Evolutionary conservation across 1,139 yeast genomes (phyloP).

Genomic region (Debaryomyces sp.): DNA sequence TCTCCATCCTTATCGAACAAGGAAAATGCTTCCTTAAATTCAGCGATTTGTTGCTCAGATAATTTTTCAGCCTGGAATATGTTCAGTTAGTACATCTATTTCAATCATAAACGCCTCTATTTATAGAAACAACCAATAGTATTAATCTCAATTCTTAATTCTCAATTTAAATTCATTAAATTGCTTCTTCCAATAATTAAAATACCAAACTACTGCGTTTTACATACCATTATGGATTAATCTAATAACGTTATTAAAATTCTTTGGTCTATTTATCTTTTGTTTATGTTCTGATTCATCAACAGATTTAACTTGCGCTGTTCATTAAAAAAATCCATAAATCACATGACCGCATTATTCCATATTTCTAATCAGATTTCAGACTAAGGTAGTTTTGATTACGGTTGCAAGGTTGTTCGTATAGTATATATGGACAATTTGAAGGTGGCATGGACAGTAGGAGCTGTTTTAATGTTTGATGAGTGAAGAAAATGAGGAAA

Average conservation of each 20-base stretch:
- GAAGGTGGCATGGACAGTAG: not conserved
- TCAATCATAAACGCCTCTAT: not conserved
- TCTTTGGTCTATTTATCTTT: not conserved
- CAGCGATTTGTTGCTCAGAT: conserved; percentile 94
- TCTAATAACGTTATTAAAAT: not conserved
- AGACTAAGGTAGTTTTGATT: not conserved
- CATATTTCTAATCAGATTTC: not conserved
- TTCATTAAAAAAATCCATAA: not conserved
- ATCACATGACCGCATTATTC: conserved; percentile 3
- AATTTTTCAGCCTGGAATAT: conserved; percentile 70
- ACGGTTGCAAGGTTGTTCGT: not conserved
- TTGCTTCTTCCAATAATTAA: not conserved
- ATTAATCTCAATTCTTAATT: not conserved
- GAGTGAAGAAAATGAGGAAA: conserved; percentile 6
- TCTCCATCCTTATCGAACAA: conserved; percentile 95
- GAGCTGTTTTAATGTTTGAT: not conserved
- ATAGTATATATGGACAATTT: not conserved
- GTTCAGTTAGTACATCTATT: conserved; percentile 1
- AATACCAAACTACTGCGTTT: not conserved
- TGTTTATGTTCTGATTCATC: conserved; percentile 3
- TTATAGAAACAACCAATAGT: not conserved
- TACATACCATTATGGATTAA: conserved; percentile 4
- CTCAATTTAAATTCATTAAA: not conserved
- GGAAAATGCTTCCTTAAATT: conserved; percentile 96
- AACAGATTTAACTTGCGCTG: conserved; percentile 1